A percentile compares a stretch with the other conserved stretches of the same genome.
phyloP scores from a whole-genome alignment of 768 basidiomycete species.

The Boletus sp. region DNA sequence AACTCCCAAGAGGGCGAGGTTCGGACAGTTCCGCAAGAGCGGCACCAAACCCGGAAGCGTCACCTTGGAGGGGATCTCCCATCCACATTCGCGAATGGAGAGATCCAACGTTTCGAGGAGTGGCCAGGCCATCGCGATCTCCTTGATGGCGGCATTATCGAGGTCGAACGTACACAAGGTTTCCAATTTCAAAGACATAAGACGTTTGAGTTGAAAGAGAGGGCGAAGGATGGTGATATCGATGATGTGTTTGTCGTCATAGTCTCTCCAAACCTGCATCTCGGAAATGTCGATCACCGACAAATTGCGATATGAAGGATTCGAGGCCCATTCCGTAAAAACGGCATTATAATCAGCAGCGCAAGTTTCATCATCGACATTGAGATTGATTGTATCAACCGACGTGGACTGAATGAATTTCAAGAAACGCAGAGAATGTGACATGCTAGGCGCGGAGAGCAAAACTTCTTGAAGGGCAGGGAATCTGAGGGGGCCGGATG shows the following conservation, averaged over 20 bases:
- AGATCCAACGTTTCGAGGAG: slow-evolving; percentile 28
- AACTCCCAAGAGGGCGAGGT: slow-evolving; percentile 26
- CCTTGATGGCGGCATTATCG: slow-evolving; percentile 22
- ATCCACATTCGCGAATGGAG: slow-evolving; percentile 29
- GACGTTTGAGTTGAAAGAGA: slow-evolving; percentile 22
- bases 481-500: slow-evolving; percentile 12
- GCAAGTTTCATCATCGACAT: slow-evolving; percentile 30
- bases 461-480: slow-evolving; percentile 24
- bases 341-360: slow-evolving; percentile 25
- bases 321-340: slow-evolving; percentile 22
- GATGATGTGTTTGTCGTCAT: slow-evolving; percentile 31
- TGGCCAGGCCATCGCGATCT: slow-evolving; percentile 29
- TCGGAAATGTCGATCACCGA: slow-evolving; percentile 30
- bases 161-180: slow-evolving; percentile 29
- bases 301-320: slow-evolving; percentile 23
- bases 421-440: slow-evolving; percentile 22
- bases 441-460: slow-evolving; percentile 25
- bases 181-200: slow-evolving; percentile 26
- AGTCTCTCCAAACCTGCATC: slow-evolving; percentile 31
- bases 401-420: slow-evolving; percentile 27
- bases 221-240: slow-evolving; percentile 24
- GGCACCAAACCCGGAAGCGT: slow-evolving; percentile 25
- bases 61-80: slow-evolving; percentile 30
- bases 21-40: slow-evolving; percentile 22
- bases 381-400: slow-evolving; percentile 33